phyloP scores from a whole-genome alignment of 2,329 filamentous ascomycete genomes.

The Trichophyton rubrum region DNA sequence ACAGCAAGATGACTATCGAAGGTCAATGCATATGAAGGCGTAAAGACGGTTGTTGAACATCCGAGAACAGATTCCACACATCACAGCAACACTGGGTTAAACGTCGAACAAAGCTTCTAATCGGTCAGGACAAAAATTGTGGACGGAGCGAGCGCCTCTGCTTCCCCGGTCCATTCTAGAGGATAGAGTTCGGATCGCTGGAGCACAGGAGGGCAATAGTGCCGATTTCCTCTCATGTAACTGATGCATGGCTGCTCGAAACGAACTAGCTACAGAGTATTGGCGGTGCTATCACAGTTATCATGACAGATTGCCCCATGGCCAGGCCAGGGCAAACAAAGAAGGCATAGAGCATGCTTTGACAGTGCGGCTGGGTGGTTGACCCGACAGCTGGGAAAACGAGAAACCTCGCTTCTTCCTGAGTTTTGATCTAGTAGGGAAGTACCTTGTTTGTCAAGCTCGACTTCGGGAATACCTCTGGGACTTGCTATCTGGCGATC shows the following conservation, averaged over 20 bases:
- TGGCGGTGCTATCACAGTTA: background rate
- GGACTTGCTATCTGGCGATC: background rate
- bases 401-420: background rate
- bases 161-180: constrained; percentile 1
- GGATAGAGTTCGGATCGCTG: background rate
- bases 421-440: constrained; percentile 1
- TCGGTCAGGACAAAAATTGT: background rate
- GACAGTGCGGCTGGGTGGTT: background rate
- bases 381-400: background rate
- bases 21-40: background rate
- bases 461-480: background rate
- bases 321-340: background rate
- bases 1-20: background rate
- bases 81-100: background rate
- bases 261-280: background rate
- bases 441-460: background rate
- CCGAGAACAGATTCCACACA: background rate
- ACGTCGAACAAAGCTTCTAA: background rate
- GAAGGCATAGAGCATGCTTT: constrained; percentile 2
- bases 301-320: background rate
- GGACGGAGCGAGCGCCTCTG: background rate
- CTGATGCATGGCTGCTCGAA: background rate
- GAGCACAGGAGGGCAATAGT: background rate
- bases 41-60: background rate
- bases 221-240: background rate